Evolutionary conservation across 1,284 basidiomycete species (phyloP), one percentile per base, ranked within the genome.

Genomic region (Mycena sp.): DNA sequence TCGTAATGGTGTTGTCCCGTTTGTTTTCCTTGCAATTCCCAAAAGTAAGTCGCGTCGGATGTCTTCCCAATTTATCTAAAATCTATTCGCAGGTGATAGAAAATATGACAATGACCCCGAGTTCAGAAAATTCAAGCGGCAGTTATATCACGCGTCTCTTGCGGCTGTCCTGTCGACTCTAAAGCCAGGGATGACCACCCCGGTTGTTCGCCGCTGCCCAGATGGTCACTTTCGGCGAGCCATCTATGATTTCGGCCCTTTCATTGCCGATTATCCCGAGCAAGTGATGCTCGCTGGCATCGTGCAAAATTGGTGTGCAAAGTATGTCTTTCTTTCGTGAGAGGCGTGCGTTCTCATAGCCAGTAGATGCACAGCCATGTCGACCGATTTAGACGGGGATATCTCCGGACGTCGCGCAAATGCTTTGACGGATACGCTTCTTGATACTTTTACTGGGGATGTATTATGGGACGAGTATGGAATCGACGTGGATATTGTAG

Each of bases 21-120:
- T 78, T 37, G 73, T 41, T 2, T 79, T 79, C 54, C 65, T 79
- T 0, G 69, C 77, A 0, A 76, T 75, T 45, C 75, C 74, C 3
- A 78, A 78, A 67, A 68, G 76, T 78, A 64, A 17, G 68, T 68
- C n/a, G 40, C 17, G 12, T 3, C 3, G 7, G 9, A 7, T 26
- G 17, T 6, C 26, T 49, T n/a, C 46, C 6, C 29, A 25, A 10
- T 49, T 12, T 37, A 17, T 32, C 46, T 26, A 17, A 28, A 4
- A 6, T 28, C 6, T 7, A 4, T 29, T n/a, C n/a, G n/a, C n/a
- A 49, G 46, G 5, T 17, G 46, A 49, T 21, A 17, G 46, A 6
- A 32, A 49, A 49, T 32, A 49, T 25, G 46, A 49, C 17, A 29
- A 28, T 16, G 25, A 28, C 26, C 46, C 51, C 16, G n/a, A 14